Base-by-base conservation (phyloP, 208 protist genomes). In the Angomonas deanei region DNA sequence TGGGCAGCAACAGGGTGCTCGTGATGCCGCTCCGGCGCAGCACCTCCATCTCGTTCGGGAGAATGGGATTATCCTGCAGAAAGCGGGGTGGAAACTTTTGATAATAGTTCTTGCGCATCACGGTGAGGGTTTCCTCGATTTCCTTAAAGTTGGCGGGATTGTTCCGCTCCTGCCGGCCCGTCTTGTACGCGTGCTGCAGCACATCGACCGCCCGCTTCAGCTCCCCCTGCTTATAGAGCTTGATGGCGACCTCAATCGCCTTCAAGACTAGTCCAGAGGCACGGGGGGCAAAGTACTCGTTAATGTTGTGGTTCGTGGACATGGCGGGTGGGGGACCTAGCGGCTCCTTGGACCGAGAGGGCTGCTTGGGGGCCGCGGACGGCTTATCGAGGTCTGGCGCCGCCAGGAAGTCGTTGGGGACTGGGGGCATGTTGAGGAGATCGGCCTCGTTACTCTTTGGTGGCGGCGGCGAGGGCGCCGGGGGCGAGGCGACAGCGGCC, bases 191-290 rank as follows among this genome's bases (percentile, higher is more conserved):
- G 64, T 92, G 76, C 64, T 91, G 80, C 56, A 92, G 72, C 19
- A 92, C 83, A 63, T 94, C 88, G 3, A 92, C 76, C 13, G 88
- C 83, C 10, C 81, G 78, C 75, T 94, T 94, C 49, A 83, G 68
- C 70, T 92, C 78, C 30, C 73, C 68, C 52, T 84, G 77, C 47
- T 72, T 56, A 55, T 60, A 69, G 33, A 89, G 64, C 27, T 63
- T 33, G 27, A 68, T 84, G 19, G 84, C 69, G 21, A 89, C 58
- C 17, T 91, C 88, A 34, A 92, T 89, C 23, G 82, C 82, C 34
- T 76, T 75, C 31, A 82, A 67, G 2, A 91, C 78, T 62, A 80
- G 65, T 26, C 86, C 78, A 1, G 80, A 80, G 19, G 76, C 72
- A 47, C 83, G 82, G 17, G 72, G 61, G 27, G 59, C 59, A 30